phyloP scores from a whole-genome alignment of 495 filamentous ascomycete species.

The Penicillium lividum region DNA sequence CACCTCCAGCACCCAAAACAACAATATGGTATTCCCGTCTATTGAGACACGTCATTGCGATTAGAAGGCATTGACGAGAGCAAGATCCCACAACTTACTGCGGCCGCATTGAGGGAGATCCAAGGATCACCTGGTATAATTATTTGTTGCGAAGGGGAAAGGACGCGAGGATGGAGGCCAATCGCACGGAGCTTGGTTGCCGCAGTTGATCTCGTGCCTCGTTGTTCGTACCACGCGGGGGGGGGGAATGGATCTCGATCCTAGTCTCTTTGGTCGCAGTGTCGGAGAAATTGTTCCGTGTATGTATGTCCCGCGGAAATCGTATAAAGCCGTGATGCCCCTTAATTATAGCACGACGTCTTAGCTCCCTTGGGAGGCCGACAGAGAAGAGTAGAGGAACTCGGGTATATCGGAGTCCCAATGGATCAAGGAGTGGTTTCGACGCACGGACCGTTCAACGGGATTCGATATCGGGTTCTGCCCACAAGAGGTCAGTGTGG shows the following conservation, averaged over 20 bases:
- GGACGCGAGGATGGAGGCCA: neutral
- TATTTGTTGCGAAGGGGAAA: neutral
- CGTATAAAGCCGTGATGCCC: neutral
- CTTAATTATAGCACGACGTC: conserved; percentile 14
- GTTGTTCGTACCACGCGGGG: conserved; percentile 19
- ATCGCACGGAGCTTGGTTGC: conserved; percentile 3
- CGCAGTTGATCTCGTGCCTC: conserved; percentile 9
- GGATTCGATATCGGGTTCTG: conserved; percentile 11
- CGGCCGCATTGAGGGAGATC: conserved; percentile 49
- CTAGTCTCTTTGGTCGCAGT: neutral
- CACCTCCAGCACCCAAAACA: conserved; percentile 88
- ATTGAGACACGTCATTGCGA: conserved; percentile 8
- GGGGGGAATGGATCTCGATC: conserved; percentile 9
- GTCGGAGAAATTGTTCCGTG: neutral
- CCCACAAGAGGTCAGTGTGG: conserved; percentile 11
- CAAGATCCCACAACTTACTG: conserved; percentile 43
- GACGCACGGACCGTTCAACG: conserved; percentile 21
- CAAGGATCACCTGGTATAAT: neutral
- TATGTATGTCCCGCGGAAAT: neutral
- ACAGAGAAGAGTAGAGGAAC: conserved; percentile 33
- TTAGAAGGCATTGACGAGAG: conserved; percentile 27
- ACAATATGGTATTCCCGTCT: conserved; percentile 91
- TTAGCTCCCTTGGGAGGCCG: conserved; percentile 25
- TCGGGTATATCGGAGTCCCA: conserved; percentile 43
- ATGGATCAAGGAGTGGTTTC: conserved; percentile 8